These are phyloP conservation scores for Alternaria atra DNA, from an alignment of 2,329 filamentous ascomycete species.

Conservation along the genomic window DNA sequence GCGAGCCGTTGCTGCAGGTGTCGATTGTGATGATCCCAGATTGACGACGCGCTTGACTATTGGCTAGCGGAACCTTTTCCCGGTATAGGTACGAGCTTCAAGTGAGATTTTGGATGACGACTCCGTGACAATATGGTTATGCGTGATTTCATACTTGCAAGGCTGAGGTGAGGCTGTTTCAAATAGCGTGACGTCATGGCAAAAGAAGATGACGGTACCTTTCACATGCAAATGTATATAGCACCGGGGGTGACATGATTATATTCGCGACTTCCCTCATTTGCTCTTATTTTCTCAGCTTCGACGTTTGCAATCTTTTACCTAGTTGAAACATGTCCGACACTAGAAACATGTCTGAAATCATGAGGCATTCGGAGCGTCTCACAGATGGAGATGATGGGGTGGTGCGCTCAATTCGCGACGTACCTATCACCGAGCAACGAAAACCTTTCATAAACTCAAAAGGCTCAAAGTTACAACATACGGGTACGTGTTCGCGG, in stretches of 20 bases:
- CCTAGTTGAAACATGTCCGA: not conserved
- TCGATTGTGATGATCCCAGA: not conserved
- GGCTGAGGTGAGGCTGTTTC: not conserved
- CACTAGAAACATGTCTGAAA: constrained; percentile 9
- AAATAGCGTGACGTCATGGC: constrained; percentile 8
- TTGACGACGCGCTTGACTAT: not conserved
- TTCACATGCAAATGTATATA: constrained; percentile 4
- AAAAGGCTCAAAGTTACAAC: constrained; percentile 1
- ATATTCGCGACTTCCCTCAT: not conserved
- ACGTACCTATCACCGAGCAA: constrained; percentile 12
- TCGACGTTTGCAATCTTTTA: not conserved
- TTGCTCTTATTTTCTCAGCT: not conserved
- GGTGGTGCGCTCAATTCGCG: constrained; percentile 6
- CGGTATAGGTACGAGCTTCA: too few relatives aligned
- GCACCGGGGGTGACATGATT: not conserved
- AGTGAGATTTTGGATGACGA: not conserved
- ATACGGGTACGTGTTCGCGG: not conserved
- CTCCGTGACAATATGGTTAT: not conserved
- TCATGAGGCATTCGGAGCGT: constrained; percentile 1
- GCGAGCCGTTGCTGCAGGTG: not conserved
- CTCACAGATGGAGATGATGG: constrained; percentile 1
- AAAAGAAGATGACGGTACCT: constrained; percentile 1
- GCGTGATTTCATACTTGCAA: not conserved
- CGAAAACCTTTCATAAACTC: constrained; percentile 7
- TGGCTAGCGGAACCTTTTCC: not conserved